A percentile compares a stretch with the other conserved stretches of the same genome.
phyloP scores from a whole-genome alignment of 1,284 basidiomycete genomes.

The Ganoderma resinaceum region DNA sequence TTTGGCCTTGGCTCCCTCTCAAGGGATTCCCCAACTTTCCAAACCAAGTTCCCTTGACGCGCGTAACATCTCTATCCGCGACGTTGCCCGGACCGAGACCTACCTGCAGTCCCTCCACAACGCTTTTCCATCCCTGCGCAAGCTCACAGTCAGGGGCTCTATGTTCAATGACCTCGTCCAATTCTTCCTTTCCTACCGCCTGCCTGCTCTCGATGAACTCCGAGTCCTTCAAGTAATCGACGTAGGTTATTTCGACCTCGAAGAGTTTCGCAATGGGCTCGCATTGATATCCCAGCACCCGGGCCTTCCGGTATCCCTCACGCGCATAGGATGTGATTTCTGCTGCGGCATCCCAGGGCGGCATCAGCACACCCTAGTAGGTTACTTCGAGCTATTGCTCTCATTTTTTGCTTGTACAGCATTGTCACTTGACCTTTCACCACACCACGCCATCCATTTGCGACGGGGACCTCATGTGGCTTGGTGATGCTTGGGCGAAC shows the following conservation, averaged over 20 bases:
- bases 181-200: not conserved
- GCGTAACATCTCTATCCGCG: not conserved
- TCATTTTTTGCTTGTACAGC: not conserved
- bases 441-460: not conserved
- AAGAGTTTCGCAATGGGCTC: not conserved
- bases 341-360: not conserved
- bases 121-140: not conserved
- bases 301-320: not conserved
- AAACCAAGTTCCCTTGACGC: not conserved
- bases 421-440: not conserved
- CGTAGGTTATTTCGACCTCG: not conserved
- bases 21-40: not conserved
- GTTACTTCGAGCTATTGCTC: not conserved
- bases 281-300: not conserved
- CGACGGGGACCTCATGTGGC: not conserved
- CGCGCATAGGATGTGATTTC: not conserved
- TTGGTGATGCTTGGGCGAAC: not conserved
- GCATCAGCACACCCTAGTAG: not conserved
- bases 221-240: not conserved
- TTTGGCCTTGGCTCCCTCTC: not conserved
- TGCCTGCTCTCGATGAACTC: not conserved
- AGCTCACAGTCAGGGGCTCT: not conserved
- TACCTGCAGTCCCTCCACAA: not conserved
- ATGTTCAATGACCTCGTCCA: not conserved
- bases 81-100: not conserved